Evolutionary conservation across 2,329 filamentous ascomycete genomes (phyloP).

Genomic region (Nannizziopsis barbatae): DNA sequence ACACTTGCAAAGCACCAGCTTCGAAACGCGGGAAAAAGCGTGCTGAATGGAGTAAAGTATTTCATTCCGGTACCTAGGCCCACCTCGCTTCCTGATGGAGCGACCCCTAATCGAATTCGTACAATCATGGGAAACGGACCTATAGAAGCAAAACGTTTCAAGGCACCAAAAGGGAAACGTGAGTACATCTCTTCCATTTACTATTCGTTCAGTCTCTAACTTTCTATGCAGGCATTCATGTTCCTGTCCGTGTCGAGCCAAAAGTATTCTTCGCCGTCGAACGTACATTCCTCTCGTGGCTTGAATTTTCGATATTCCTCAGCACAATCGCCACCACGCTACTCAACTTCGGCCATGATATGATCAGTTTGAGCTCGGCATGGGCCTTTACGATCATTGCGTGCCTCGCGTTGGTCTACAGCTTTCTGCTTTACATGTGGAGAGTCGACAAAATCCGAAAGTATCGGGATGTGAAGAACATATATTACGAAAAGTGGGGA

Average conservation of each 20-base stretch:
- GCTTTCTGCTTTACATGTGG: slow-evolving; percentile 75
- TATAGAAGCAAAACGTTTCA: slow-evolving; percentile 46
- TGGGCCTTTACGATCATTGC: slow-evolving; percentile 76
- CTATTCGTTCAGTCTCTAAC: neutral
- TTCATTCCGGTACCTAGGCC: slow-evolving; percentile 45
- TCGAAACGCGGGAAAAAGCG: slow-evolving; percentile 37
- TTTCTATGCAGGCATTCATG: slow-evolving; percentile 62
- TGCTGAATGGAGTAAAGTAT: slow-evolving; percentile 39
- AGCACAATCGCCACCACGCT: slow-evolving; percentile 75
- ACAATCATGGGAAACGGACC: slow-evolving; percentile 30
- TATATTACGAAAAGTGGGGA: slow-evolving; percentile 81
- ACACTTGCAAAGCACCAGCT: slow-evolving; percentile 47
- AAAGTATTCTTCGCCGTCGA: slow-evolving; percentile 97
- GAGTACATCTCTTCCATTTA: slow-evolving; percentile 17
- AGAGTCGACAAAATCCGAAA: slow-evolving; percentile 74
- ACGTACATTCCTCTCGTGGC: slow-evolving; percentile 90
- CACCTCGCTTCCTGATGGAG: slow-evolving; percentile 28
- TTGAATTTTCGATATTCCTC: slow-evolving; percentile 93
- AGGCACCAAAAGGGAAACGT: slow-evolving; percentile 46
- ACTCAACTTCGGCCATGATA: slow-evolving; percentile 61
- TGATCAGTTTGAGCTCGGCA: slow-evolving; percentile 55
- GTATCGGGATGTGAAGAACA: slow-evolving; percentile 60
- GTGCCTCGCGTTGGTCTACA: slow-evolving; percentile 67
- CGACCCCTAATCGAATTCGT: slow-evolving; percentile 25
- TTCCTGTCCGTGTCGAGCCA: slow-evolving; percentile 88